Conservation (phyloP, 2,329 filamentous ascomycete genomes). For the Cryphonectria japonica region DNA sequence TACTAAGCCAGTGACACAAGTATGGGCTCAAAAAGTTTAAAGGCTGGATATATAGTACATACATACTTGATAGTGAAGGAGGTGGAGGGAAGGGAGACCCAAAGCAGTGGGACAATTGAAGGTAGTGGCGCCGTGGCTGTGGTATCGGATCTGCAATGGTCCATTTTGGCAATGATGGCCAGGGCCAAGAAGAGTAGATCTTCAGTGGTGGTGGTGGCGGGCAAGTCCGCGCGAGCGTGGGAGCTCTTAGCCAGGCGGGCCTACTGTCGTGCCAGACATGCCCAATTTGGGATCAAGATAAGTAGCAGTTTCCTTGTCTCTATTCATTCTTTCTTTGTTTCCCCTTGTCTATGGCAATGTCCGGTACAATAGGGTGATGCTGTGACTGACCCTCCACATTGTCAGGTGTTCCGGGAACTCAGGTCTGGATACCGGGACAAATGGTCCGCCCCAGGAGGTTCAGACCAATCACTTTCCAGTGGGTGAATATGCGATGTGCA, state of each 20-base stretch:
- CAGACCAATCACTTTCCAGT: neutral
- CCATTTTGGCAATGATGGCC: slow-evolving; percentile 13
- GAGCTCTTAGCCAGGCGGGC: neutral
- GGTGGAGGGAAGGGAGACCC: neutral
- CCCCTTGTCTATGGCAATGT: neutral
- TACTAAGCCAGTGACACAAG: too few species aligned
- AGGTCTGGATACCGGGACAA: neutral
- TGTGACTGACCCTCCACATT: neutral
- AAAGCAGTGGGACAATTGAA: neutral
- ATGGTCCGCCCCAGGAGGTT: neutral
- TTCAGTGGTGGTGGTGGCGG: neutral
- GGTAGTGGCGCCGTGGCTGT: neutral
- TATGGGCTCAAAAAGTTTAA: too few species aligned
- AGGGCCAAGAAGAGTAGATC: slow-evolving; percentile 1
- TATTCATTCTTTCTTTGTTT: neutral
- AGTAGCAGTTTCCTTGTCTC: neutral
- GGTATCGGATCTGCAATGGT: slow-evolving; percentile 1
- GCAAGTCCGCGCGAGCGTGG: neutral
- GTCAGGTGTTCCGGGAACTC: neutral
- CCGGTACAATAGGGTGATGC: neutral
- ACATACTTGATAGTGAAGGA: neutral
- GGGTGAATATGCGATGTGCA: neutral
- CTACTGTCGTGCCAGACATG: neutral
- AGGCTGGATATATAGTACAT: neutral
- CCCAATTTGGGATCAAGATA: neutral